Base-by-base conservation (phyloP, 1,284 basidiomycete species). In the Trametes sp. region DNA sequence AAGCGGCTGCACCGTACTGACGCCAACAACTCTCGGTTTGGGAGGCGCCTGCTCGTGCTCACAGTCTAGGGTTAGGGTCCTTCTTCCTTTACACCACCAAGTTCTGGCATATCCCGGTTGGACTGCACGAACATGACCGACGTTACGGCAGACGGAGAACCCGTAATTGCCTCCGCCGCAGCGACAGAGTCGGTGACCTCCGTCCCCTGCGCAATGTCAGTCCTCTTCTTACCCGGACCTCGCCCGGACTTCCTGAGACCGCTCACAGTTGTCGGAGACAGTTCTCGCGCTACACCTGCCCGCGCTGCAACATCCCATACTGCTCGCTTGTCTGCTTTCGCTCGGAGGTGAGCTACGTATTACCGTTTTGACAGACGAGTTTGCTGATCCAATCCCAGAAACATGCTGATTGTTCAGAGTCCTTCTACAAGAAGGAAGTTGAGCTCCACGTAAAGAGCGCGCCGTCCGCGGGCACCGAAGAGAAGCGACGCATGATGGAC, bases 271-370 rank as follows among this genome's bases (percentile, higher is more conserved):
- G 92, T 78, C 81, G 81, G 42, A 82, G 88, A 70, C 90, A 93
- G 72, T 82, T 92, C 68, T 84, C 89, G 10, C 87, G 86, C 70
- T 95, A 95, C 74, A 89, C 87, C 0, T 95, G 93, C 67, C 89
- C 93, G 29, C 80, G 80, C 21, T 95, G 93, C 78, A 94, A 94
- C 71, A 76, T 90, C 16, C 84, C 84, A 0, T 94, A 94, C 69
- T 95, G 93, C 76, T 91, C 90, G 19, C 74, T 94, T 42, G 79
- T 80, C 14, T 95, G 93, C 74, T 95, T 92, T 76, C 86, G 88
- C 36, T 88, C 89, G 31, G 80, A 87, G 77, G 90, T 88, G 73
- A 60, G 83, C 74, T 41, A 52, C 23, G 33, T 42, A 6, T 16
- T 5, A 26, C 24, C 23, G 28, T 11, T 36, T 54, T 24, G n/a